Percentiles rank a stretch among this genome's conserved stretches.
phyloP scores from a whole-genome alignment of 352 stramenopile species.

The Labyrinthula sp. region DNA sequence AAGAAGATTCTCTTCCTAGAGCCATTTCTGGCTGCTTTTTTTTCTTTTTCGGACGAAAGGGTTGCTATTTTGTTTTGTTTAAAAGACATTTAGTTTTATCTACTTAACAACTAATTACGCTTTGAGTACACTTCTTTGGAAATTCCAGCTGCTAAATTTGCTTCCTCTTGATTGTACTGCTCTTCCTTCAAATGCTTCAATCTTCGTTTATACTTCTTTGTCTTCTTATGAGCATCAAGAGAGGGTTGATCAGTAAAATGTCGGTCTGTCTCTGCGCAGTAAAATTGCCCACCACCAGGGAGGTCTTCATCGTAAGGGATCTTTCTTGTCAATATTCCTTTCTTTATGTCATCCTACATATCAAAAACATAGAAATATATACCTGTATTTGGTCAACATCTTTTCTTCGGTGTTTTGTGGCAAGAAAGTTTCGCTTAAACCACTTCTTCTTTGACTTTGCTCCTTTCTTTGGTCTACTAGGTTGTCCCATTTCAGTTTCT shows the following conservation, averaged over 20 bases:
- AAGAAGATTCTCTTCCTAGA: no score
- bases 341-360: conserved; percentile 47
- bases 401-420: conserved; percentile 38
- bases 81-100: no score
- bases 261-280: conserved; percentile 47
- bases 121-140: conserved; percentile 24
- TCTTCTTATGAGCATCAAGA: conserved; percentile 52
- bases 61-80: no score
- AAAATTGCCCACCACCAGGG: conserved; percentile 52
- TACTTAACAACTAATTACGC: no score
- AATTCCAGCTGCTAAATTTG: conserved; percentile 41
- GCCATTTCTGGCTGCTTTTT: no score
- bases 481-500: no score
- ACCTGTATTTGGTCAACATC: conserved; percentile 57
- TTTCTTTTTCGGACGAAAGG: no score
- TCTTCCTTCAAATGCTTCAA: conserved; percentile 53
- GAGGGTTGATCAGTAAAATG: conserved; percentile 47
- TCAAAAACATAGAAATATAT: no score
- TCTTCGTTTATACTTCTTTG: conserved; percentile 47
- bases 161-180: conserved; percentile 45
- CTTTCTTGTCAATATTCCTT: conserved; percentile 33
- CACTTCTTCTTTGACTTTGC: conserved; percentile 25
- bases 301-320: conserved; percentile 54
- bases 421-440: conserved; percentile 26
- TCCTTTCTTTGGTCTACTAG: no score